Percentiles rank a stretch among this genome's conserved stretches.
Conservation (phyloP, 768 basidiomycete species). For the Mycena alexandri region DNA sequence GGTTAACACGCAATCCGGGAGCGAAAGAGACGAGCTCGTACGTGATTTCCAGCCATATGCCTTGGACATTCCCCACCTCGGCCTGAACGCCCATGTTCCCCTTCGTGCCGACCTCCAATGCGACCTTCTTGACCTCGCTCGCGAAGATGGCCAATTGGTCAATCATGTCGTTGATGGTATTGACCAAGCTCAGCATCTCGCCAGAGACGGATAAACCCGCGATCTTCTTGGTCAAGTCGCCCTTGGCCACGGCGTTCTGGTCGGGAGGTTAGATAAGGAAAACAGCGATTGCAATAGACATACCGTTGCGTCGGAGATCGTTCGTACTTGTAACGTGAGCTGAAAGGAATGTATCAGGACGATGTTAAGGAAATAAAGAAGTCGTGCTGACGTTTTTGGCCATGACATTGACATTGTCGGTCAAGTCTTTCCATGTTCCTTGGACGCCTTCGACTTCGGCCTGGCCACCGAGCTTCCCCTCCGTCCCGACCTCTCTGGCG, state of each 20-base stretch:
- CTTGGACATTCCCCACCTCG: conserved; percentile 96
- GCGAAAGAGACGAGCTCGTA: conserved; percentile 54
- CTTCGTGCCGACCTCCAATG: conserved; percentile 96
- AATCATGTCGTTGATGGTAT: conserved; percentile 94
- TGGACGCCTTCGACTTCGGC: conserved; percentile 94
- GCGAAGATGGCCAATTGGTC: conserved; percentile 70
- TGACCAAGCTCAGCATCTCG: conserved; percentile 95
- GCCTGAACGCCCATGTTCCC: conserved; percentile 99
- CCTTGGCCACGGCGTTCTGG: conserved; percentile 89
- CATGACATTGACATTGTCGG: conserved; percentile 97
- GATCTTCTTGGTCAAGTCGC: conserved; percentile 95
- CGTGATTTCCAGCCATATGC: conserved; percentile 99
- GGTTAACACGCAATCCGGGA: not conserved
- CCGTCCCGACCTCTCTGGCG: conserved; percentile 96
- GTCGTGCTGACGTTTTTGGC: conserved; percentile 80
- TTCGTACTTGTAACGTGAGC: conserved; percentile 94
- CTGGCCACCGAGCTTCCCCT: conserved; percentile 94
- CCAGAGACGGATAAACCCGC: conserved; percentile 92
- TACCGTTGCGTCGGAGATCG: conserved; percentile 93
- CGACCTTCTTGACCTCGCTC: conserved; percentile 89
- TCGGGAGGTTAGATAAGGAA: conserved; percentile 2
- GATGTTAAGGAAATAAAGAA: not conserved
- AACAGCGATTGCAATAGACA: conserved; percentile 42
- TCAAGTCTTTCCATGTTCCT: conserved; percentile 97
- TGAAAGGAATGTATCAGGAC: conserved; percentile 43